A percentile compares a stretch with the other conserved stretches of the same genome.
These are phyloP conservation scores for Annulohypoxylon moriforme DNA, from an alignment of 495 filamentous ascomycete genomes.

Conservation along the genomic window DNA sequence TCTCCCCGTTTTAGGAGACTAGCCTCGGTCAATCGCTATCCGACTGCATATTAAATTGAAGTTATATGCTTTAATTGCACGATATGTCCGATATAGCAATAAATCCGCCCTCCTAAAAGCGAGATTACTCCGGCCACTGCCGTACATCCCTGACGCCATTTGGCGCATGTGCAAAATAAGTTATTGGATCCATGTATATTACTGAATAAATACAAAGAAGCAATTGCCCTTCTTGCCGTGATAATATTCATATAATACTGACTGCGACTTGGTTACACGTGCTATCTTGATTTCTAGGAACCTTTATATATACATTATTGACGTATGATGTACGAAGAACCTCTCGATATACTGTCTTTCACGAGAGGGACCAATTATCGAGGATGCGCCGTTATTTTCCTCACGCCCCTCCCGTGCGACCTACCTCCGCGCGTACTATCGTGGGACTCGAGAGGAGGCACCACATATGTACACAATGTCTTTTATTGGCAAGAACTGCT, in stretches of 20 bases:
- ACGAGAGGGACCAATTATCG: slow-evolving; percentile 14
- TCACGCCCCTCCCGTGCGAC: slow-evolving; percentile 33
- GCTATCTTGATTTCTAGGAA: neutral
- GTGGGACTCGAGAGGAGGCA: slow-evolving; percentile 32
- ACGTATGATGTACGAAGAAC: slow-evolving; percentile 31
- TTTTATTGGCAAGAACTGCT: slow-evolving; percentile 16
- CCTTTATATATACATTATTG: slow-evolving; percentile 13
- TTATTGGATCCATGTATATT: slow-evolving; percentile 8
- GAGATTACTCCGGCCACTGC: slow-evolving; percentile 17
- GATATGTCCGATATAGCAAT: slow-evolving; percentile 25
- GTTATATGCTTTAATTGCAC: slow-evolving; percentile 7
- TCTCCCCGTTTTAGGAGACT: neutral
- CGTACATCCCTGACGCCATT: slow-evolving; percentile 31
- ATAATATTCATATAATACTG: neutral
- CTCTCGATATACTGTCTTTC: slow-evolving; percentile 9
- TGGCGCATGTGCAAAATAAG: slow-evolving; percentile 20
- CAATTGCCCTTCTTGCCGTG: slow-evolving; percentile 1
- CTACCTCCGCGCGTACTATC: slow-evolving; percentile 26
- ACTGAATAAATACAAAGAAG: neutral
- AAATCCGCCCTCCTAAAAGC: neutral
- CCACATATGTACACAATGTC: slow-evolving; percentile 37
- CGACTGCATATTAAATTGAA: neutral
- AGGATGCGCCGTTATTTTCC: slow-evolving; percentile 36
- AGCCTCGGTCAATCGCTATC: slow-evolving; percentile 21
- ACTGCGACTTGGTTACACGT: neutral